phyloP scores from a whole-genome alignment of 2,329 filamentous ascomycete genomes.

The Penicillium hesseltinei region DNA sequence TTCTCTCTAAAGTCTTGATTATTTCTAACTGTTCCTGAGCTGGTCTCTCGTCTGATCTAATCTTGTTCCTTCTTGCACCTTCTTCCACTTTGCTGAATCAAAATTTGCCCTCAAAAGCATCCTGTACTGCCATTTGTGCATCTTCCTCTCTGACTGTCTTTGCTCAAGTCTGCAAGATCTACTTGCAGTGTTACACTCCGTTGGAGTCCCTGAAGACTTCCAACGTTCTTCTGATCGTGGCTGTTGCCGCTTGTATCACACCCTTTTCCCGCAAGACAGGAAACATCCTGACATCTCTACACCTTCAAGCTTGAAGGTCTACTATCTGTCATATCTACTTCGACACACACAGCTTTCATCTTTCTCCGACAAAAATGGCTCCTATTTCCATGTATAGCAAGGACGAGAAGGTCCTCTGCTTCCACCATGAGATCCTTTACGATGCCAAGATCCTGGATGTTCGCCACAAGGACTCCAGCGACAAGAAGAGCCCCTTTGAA shows the following conservation, averaged over 20 bases:
- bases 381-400: slow-evolving; percentile 59
- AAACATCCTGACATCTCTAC: background rate
- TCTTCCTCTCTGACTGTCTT: background rate
- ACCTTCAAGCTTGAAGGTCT: background rate
- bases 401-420: slow-evolving; percentile 93
- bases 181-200: background rate
- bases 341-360: background rate
- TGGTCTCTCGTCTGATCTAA: background rate
- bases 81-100: background rate
- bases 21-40: background rate
- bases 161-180: background rate
- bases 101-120: background rate
- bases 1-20: background rate
- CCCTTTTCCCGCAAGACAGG: background rate
- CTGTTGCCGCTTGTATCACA: slow-evolving; percentile 1
- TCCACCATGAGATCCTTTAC: slow-evolving; percentile 95
- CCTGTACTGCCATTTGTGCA: background rate
- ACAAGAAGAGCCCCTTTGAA: slow-evolving; percentile 72
- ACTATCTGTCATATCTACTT: background rate
- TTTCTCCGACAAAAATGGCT: slow-evolving; percentile 57
- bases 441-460: slow-evolving; percentile 93
- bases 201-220: background rate
- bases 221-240: background rate
- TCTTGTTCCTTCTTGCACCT: background rate
- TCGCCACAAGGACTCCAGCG: slow-evolving; percentile 58